Evolutionary conservation across 2,329 filamentous ascomycete species (phyloP).

Genomic region (Xylaria sp.): DNA sequence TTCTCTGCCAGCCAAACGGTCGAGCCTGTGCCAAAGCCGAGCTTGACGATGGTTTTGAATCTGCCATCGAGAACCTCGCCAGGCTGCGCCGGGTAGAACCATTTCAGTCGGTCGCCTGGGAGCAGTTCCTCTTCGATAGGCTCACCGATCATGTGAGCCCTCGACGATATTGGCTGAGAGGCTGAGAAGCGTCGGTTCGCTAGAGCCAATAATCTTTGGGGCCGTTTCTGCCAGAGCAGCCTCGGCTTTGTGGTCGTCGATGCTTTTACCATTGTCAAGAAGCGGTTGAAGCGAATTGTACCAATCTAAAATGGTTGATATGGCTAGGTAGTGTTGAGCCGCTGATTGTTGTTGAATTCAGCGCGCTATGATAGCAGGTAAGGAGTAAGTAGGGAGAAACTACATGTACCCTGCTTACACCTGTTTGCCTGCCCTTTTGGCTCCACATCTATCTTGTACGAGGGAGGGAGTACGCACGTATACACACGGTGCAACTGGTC

Average conservation of each 20-base stretch:
- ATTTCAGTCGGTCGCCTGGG: not conserved
- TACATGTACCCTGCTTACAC: no score
- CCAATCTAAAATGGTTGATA: no score
- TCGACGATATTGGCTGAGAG: not conserved
- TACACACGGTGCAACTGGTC: no score
- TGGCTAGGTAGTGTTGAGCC: no score
- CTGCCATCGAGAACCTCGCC: constrained; percentile 6
- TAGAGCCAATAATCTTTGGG: not conserved
- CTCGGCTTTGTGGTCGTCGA: not conserved
- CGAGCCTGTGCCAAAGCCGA: constrained; percentile 8
- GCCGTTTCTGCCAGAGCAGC: not conserved
- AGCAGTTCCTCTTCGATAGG: not conserved
- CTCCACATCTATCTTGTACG: no score
- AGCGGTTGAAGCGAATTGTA: not conserved
- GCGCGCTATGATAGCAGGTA: no score
- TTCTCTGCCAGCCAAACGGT: constrained; percentile 17
- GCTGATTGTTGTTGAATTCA: no score
- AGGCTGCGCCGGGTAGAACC: not conserved
- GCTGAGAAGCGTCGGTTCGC: not conserved
- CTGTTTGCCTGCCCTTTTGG: no score
- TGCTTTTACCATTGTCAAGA: not conserved
- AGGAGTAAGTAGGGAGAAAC: no score
- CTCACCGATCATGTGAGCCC: not conserved
- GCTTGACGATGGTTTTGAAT: constrained; percentile 3
- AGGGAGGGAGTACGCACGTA: no score